Evolutionary conservation across 2,329 filamentous ascomycete genomes (phyloP).

Genomic region (Penicillium sp.): DNA sequence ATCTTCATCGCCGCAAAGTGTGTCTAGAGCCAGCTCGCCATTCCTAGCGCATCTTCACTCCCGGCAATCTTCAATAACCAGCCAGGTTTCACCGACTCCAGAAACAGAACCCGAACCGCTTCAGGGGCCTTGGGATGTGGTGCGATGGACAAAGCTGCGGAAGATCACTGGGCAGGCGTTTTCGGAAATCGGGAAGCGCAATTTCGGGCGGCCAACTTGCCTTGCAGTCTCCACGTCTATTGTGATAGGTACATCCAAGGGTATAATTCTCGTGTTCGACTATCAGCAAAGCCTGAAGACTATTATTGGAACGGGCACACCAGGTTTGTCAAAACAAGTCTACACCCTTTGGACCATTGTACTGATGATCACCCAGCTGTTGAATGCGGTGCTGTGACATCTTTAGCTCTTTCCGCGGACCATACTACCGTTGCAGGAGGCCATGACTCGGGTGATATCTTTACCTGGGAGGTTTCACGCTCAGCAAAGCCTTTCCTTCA

Average conservation of each 20-base stretch:
- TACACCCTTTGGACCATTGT: not conserved
- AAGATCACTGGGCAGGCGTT: conserved; percentile 89
- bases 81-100: conserved; percentile 62
- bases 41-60: conserved; percentile 75
- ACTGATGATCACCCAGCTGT: conserved; percentile 58
- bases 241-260: conserved; percentile 88
- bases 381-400: conserved; percentile 83
- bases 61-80: conserved; percentile 74
- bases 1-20: conserved; percentile 58
- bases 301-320: conserved; percentile 90
- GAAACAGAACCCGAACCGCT: conserved; percentile 66
- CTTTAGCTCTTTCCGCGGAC: conserved; percentile 87
- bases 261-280: conserved; percentile 92
- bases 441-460: conserved; percentile 86
- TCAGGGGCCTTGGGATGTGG: conserved; percentile 90
- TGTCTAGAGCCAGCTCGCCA: conserved; percentile 71
- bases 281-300: conserved; percentile 93
- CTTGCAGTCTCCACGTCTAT: conserved; percentile 84
- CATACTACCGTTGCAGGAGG: conserved; percentile 88
- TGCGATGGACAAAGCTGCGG: conserved; percentile 89
- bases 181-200: conserved; percentile 86
- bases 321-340: conserved; percentile 56
- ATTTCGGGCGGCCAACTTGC: conserved; percentile 88
- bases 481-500: conserved; percentile 84
- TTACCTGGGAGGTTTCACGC: conserved; percentile 89